Percentiles rank a stretch among this genome's conserved stretches.
phyloP scores from a whole-genome alignment of 2,329 filamentous ascomycete genomes.

The Fusarium staphyleae region DNA sequence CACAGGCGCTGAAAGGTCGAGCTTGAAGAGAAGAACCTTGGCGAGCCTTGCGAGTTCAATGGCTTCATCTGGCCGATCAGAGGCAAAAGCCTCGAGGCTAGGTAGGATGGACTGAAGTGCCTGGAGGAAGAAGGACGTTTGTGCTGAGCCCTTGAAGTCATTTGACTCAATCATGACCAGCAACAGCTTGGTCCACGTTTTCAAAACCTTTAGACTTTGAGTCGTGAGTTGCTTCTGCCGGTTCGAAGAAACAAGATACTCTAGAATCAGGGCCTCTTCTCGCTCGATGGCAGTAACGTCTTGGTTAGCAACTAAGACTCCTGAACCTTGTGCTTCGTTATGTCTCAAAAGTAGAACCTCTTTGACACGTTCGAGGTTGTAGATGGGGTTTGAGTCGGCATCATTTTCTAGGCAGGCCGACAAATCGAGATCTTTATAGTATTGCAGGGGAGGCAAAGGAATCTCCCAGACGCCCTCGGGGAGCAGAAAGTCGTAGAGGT shows the following conservation, averaged over 20 bases:
- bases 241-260: slow-evolving; percentile 70
- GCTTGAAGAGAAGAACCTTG: slow-evolving; percentile 73
- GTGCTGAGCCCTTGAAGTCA: slow-evolving; percentile 75
- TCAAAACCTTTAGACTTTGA: slow-evolving; percentile 72
- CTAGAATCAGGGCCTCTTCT: slow-evolving; percentile 67
- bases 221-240: slow-evolving; percentile 64
- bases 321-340: slow-evolving; percentile 63
- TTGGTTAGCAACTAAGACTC: slow-evolving; percentile 57
- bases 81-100: slow-evolving; percentile 80
- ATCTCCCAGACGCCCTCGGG: slow-evolving; percentile 59
- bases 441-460: slow-evolving; percentile 61
- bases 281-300: slow-evolving; percentile 59
- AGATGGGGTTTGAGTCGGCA: slow-evolving; percentile 63
- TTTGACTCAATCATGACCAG: slow-evolving; percentile 84
- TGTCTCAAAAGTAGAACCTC: slow-evolving; percentile 77
- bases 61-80: slow-evolving; percentile 72
- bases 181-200: slow-evolving; percentile 84
- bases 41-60: slow-evolving; percentile 80
- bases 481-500: slow-evolving; percentile 87
- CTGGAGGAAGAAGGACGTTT: slow-evolving; percentile 82
- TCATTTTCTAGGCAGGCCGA: slow-evolving; percentile 68
- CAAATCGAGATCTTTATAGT: slow-evolving; percentile 73
- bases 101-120: slow-evolving; percentile 87
- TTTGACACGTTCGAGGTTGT: slow-evolving; percentile 73
- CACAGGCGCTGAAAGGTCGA: slow-evolving; percentile 62